Base-by-base conservation (phyloP, 805 yeast genomes). In the Isabelozyma heimii region DNA sequence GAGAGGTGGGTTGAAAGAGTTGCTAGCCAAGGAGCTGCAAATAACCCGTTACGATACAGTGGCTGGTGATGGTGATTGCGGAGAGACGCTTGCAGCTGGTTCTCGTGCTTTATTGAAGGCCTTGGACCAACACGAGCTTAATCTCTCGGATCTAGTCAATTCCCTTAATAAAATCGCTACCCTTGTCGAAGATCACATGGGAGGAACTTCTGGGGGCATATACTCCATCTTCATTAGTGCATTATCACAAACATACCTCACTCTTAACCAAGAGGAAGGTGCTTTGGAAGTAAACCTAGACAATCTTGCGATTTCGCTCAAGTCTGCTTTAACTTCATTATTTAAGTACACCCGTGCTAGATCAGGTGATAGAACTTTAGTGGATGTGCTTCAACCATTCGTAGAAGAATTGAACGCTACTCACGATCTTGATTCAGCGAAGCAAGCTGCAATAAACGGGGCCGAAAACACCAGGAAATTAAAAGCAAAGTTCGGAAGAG, bases 21-120 rank as follows among this genome's bases (percentile, higher is more conserved):
- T 65, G 42, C 56, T 62, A 13, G 54, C 58, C 28, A 52, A 51
- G 37, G 96, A 89, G 64, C 91, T 92, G 8, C 77, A 78, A 57
- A 84, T 89, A 58, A 89, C 96, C 1, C 73, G 79, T 47, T 81
- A 85, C 52, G 96, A 89, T 60, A 84, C 91, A 1, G 76, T 81
- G 56, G 96, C 89, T 2, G 96, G 96, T 52, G 96, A 89, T 63
- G 96, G 96, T 58, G 96, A 89, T 62, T 89, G 96, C 66, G 96
- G 96, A 44, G 90, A 87, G 57, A 89, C 96, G 1, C 67, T 89
- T 52, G 85, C 82, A 15, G 79, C 82, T 27, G 96, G 96, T 40
- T 90, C 87, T 26, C 75, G 81, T 46, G 91, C 85, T 2, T 76
- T 89, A 38, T 62, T 80, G 39, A 69, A 76, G 6, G 80, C 80